These are phyloP conservation scores for Neopestalotiopsis sp. DNA, from an alignment of 2,329 filamentous ascomycete species.

Conservation along the genomic window DNA sequence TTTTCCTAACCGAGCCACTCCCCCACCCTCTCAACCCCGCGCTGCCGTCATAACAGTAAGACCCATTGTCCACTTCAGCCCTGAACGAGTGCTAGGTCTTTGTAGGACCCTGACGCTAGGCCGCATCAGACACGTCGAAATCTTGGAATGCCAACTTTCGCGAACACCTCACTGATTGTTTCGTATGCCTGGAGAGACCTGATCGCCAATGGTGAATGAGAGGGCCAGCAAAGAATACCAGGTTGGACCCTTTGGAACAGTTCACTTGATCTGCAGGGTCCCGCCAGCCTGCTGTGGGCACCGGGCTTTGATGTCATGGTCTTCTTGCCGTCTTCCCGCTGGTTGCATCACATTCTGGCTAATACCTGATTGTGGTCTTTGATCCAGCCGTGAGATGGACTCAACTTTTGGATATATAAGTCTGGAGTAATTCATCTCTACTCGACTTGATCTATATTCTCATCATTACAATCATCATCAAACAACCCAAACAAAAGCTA, in stretches of 20 bases:
- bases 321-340: conserved; percentile 7
- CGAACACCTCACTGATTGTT: not conserved
- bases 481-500: conserved; percentile 1
- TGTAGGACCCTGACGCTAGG: conserved; percentile 16
- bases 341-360: conserved; percentile 22
- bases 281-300: not conserved
- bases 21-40: conserved; percentile 10
- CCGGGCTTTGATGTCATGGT: conserved; percentile 22
- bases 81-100: not conserved
- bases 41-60: conserved; percentile 3
- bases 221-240: not conserved
- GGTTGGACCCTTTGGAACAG: conserved; percentile 1
- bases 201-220: not conserved
- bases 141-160: conserved; percentile 19
- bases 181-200: not conserved
- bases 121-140: not conserved
- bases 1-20: not conserved
- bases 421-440: conserved; percentile 9
- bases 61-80: not conserved
- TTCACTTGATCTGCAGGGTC: conserved; percentile 20
- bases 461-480: conserved; percentile 3
- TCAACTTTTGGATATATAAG: conserved; percentile 19
- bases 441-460: not conserved
- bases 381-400: not conserved
- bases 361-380: conserved; percentile 21